Evolutionary conservation across 106 monocot species (phyloP).

Genomic region (Xerophyta viscosa): DNA sequence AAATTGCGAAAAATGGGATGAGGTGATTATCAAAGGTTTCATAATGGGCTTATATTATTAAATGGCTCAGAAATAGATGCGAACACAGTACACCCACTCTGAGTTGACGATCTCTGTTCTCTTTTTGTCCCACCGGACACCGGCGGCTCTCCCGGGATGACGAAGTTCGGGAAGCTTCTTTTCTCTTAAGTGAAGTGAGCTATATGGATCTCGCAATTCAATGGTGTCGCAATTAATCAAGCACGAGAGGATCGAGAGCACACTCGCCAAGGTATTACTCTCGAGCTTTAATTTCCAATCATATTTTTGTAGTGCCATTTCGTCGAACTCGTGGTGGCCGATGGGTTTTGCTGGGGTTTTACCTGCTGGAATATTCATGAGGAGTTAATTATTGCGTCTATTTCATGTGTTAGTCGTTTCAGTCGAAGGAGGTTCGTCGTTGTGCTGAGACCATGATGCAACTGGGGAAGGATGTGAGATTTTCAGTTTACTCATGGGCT

Average conservation of each 20-base stretch:
- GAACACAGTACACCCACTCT: no score
- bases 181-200: no score
- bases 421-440: conserved; percentile 96
- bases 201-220: conserved; percentile 31
- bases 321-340: background rate
- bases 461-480: conserved; percentile 79
- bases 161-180: conserved; percentile 81
- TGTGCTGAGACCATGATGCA: conserved; percentile 94
- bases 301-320: conserved; percentile 4
- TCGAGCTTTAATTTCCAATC: background rate
- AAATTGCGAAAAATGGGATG: no score
- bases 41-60: no score
- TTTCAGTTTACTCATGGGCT: background rate
- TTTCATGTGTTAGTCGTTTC: background rate
- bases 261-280: conserved; percentile 72
- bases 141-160: conserved; percentile 31
- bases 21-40: no score
- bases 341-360: background rate
- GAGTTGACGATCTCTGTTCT: no score
- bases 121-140: background rate
- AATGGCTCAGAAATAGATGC: no score
- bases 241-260: conserved; percentile 94
- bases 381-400: background rate
- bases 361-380: no score
- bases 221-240: conserved; percentile 97